phyloP scores from a whole-genome alignment of 2,329 filamentous ascomycete species.

The Ophidiomyces ophidiicola region DNA sequence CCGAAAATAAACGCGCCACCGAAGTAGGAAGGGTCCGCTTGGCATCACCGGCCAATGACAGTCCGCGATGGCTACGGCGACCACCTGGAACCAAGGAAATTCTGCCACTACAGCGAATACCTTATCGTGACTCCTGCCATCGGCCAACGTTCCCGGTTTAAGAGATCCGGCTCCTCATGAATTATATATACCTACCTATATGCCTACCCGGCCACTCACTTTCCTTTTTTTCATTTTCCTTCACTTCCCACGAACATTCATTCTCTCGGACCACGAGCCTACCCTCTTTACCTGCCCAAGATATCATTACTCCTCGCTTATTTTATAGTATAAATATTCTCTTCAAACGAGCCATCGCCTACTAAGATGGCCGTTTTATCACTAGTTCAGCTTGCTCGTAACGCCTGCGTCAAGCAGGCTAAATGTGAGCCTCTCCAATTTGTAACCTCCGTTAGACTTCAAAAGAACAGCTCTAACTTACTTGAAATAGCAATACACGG shows the following conservation, averaged over 20 bases:
- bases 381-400: conserved; percentile 26
- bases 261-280: not conserved
- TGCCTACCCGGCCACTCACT: not conserved
- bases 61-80: no score
- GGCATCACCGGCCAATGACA: no score
- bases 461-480: conserved; percentile 7
- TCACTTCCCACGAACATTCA: not conserved
- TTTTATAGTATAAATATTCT: no score
- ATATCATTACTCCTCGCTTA: no score
- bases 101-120: no score
- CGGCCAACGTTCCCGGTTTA: no score
- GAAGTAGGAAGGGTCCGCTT: no score
- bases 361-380: conserved; percentile 26
- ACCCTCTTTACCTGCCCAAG: not conserved
- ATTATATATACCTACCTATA: not conserved
- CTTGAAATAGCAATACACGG: conserved; percentile 45
- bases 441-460: not conserved
- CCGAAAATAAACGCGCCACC: no score
- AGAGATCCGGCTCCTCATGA: no score
- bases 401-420: conserved; percentile 27
- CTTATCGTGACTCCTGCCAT: no score
- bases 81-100: no score
- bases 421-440: conserved; percentile 23
- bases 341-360: not conserved
- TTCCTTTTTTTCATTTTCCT: not conserved